Conservation (phyloP, 129 eudicot species). For the Ambrosia artemisiifolia region DNA sequence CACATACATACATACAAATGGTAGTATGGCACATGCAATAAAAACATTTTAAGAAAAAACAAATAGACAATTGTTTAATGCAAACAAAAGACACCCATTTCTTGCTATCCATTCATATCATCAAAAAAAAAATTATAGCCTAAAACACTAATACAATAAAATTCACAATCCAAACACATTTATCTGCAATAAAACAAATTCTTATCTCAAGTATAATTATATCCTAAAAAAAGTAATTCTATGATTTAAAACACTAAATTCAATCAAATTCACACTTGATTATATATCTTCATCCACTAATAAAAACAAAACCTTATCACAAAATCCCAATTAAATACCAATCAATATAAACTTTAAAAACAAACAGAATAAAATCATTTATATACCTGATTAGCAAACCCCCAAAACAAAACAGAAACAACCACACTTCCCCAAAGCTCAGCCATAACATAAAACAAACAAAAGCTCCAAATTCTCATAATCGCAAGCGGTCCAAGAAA, state of each 20-base stretch:
- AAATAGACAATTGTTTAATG: not conserved
- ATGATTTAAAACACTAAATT: slow-evolving; percentile 6
- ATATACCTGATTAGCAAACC: slow-evolving; percentile 98
- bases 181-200: not conserved
- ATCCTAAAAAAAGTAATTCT: not conserved
- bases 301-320: not conserved
- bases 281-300: not conserved
- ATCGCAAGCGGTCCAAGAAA: slow-evolving; percentile 97
- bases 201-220: not conserved
- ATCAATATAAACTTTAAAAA: not conserved
- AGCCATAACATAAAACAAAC: slow-evolving; percentile 99
- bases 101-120: not conserved
- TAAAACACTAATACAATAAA: not conserved
- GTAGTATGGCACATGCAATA: slow-evolving; percentile 2
- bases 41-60: not conserved
- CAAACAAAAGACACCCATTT: slow-evolving; percentile 15
- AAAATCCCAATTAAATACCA: not conserved
- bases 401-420: slow-evolving; percentile 97
- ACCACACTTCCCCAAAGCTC: slow-evolving; percentile 99
- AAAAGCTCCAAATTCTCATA: slow-evolving; percentile 94
- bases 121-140: not conserved
- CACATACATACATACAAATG: not conserved
- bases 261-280: not conserved
- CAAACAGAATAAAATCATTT: not conserved
- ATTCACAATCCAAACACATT: not conserved